Conservation (phyloP, 179 eudicot genomes). For the Beta corolliflora region DNA sequence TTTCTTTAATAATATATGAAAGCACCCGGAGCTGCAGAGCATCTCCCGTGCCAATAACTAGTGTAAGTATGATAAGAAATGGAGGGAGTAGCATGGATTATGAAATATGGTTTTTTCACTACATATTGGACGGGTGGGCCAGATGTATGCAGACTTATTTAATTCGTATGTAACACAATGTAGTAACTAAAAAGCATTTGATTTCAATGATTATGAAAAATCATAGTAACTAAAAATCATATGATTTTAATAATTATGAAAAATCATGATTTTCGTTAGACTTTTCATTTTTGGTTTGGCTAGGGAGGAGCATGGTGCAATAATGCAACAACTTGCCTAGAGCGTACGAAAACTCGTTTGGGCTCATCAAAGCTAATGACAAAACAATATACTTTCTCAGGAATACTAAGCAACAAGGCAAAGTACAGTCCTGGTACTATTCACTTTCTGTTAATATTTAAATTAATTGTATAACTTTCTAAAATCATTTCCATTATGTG, state of each 20-base stretch:
- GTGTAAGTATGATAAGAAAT: too few relatives aligned
- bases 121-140: background rate
- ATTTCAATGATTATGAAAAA: background rate
- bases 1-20: too few relatives aligned
- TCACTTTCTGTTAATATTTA: background rate
- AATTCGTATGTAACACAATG: background rate
- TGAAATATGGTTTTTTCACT: background rate
- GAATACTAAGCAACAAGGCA: constrained; percentile 40
- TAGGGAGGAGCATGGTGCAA: constrained; percentile 63
- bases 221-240: too few relatives aligned
- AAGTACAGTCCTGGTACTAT: constrained; percentile 49
- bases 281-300: background rate
- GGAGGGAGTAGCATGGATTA: background rate
- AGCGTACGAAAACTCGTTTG: constrained; percentile 36
- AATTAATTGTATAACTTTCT: background rate
- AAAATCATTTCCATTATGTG: background rate
- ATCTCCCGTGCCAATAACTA: too few relatives aligned
- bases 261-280: background rate
- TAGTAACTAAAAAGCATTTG: background rate
- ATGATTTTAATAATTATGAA: background rate
- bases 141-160: background rate
- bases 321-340: constrained; percentile 36
- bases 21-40: too few relatives aligned
- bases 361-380: constrained; percentile 52
- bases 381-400: constrained; percentile 43